Base-by-base conservation (phyloP, 257 asterid genomes). In the Craterostigma plantagineum region DNA sequence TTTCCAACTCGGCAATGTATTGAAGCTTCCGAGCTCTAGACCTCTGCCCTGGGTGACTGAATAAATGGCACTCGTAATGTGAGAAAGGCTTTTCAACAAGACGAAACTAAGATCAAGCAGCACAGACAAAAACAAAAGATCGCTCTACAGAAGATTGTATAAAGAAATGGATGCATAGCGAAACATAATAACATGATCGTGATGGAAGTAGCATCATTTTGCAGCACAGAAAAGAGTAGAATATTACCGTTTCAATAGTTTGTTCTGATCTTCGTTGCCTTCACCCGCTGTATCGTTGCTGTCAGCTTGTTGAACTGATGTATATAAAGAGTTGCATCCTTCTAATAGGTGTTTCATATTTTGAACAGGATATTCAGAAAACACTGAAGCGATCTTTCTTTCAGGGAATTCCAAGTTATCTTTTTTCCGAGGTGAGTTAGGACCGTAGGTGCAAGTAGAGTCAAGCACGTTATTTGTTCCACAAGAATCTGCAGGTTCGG, bases 31-130 rank as follows among this genome's bases (percentile, higher is more conserved):
- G 79, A 52, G 77, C 80, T 56, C 91, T 73, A n/a, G 91, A 65
- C 61, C 86, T 64, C 69, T 78, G 95, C 56, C 95, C 85, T 11
- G 95, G 84, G 52, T 82, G 92, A 45, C 95, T 82, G 80, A 57
- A 52, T 33, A 8, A 36, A 36, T 10, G 40, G 14, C 3, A 36
- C 40, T 12, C 8, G 8, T 36, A 3, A 36, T 10, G 11, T 36
- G 4, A 36, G 11, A 12, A 10, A 36, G n/a, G n/a, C 40, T 9
- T 36, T 36, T 12, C 40, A 3, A 9, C 40, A 36, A 36, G 3
- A 36, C 17, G 30, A 23, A 23, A 23, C 30, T n/a, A n/a, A n/a
- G n/a, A n/a, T n/a, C n/a, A n/a, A n/a, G n/a, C n/a, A n/a, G n/a
- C n/a, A n/a, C n/a, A n/a, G n/a, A n/a, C n/a, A n/a, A n/a, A n/a